Percentiles rank a stretch among this genome's conserved stretches.
These are phyloP conservation scores for Pleurotus tuoliensis DNA, from an alignment of 768 basidiomycete species.

Conservation along the genomic window DNA sequence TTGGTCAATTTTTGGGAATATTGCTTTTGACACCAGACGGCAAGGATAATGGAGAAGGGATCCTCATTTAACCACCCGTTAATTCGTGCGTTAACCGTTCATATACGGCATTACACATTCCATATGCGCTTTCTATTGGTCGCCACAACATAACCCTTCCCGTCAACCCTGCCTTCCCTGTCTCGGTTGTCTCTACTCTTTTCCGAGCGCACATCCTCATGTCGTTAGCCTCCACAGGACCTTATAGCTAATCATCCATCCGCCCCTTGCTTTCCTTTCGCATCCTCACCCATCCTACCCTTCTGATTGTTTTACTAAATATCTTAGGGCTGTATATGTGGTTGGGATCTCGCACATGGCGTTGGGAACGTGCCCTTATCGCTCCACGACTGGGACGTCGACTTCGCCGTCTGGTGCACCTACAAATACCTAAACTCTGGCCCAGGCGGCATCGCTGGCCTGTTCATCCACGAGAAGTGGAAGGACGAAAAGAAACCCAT, in stretches of 20 bases:
- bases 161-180: not conserved
- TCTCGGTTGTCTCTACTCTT: slow-evolving; percentile 23
- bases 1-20: too few species aligned
- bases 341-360: slow-evolving; percentile 96
- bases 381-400: slow-evolving; percentile 91
- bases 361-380: slow-evolving; percentile 88
- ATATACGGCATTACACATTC: too few species aligned
- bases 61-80: too few species aligned
- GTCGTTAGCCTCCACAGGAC: slow-evolving; percentile 9
- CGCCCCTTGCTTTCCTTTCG: slow-evolving; percentile 8
- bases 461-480: slow-evolving; percentile 87
- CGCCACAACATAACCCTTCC: not conserved
- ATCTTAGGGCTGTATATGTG: slow-evolving; percentile 83
- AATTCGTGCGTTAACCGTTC: too few species aligned
- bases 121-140: too few species aligned
- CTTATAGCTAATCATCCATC: slow-evolving; percentile 10
- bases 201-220: slow-evolving; percentile 4
- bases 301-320: too few species aligned
- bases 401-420: slow-evolving; percentile 98
- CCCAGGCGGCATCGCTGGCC: slow-evolving; percentile 94
- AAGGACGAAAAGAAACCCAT: slow-evolving; percentile 56
- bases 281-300: too few species aligned
- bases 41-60: too few species aligned
- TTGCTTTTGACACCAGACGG: too few species aligned
- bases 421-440: slow-evolving; percentile 98